Percentiles rank a stretch among this genome's conserved stretches.
Conservation (phyloP, 1,284 basidiomycete species). For the Marasmius fiardii region DNA sequence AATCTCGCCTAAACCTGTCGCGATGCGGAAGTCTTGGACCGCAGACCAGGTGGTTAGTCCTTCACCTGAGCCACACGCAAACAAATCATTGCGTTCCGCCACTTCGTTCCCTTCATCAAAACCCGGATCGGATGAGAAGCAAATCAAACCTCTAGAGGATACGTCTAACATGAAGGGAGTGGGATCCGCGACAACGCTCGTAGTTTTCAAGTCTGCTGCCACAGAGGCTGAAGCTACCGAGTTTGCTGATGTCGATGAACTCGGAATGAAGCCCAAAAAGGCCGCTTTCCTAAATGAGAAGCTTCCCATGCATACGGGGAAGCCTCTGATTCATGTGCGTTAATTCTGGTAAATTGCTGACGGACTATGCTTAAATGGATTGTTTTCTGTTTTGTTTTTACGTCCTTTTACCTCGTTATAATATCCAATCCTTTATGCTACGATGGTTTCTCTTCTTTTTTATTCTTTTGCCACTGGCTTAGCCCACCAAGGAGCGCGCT, state of each 20-base stretch:
- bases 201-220: conserved; percentile 36
- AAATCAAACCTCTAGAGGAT: not conserved
- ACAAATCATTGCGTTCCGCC: not conserved
- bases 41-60: conserved; percentile 1
- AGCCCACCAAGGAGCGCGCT: conserved; percentile 71
- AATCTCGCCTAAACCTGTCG: conserved; percentile 32
- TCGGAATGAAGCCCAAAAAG: conserved; percentile 43
- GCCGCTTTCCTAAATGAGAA: conserved; percentile 20
- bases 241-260: conserved; percentile 48
- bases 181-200: conserved; percentile 46
- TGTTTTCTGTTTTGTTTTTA: conserved; percentile 26
- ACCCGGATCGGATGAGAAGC: not conserved
- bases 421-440: conserved; percentile 22
- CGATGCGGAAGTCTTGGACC: conserved; percentile 41
- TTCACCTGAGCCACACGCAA: conserved; percentile 17
- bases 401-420: conserved; percentile 26
- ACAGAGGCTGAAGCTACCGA: conserved; percentile 9
- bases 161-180: conserved; percentile 17
- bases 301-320: conserved; percentile 44
- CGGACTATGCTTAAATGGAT: conserved; percentile 37
- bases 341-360: conserved; percentile 58
- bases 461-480: conserved; percentile 15
- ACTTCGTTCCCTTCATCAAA: conserved; percentile 1
- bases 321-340: conserved; percentile 81
- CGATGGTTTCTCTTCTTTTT: conserved; percentile 17